These are phyloP conservation scores for Collybia sp. DNA, from an alignment of 768 basidiomycete genomes.

Conservation along the genomic window DNA sequence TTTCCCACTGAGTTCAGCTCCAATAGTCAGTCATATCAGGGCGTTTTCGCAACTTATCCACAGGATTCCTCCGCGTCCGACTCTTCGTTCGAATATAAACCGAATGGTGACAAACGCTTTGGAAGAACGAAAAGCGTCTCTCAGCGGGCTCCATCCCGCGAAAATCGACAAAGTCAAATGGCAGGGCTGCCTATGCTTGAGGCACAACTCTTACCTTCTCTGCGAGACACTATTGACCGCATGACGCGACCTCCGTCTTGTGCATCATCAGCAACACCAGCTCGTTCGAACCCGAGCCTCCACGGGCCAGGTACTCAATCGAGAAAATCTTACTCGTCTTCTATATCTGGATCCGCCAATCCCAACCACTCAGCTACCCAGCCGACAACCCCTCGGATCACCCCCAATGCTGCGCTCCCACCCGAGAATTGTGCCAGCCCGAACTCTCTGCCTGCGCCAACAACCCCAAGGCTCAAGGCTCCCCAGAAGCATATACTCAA, in stretches of 20 bases:
- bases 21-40: constrained; percentile 1
- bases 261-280: constrained; percentile 7
- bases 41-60: constrained; percentile 15
- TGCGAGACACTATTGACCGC: constrained; percentile 67
- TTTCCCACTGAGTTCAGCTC: no score
- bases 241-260: constrained; percentile 60
- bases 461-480: constrained; percentile 25
- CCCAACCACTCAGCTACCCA: no score
- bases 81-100: constrained; percentile 26
- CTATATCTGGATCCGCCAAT: no score
- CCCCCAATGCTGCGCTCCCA: no score
- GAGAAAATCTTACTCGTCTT: not conserved
- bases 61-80: constrained; percentile 16
- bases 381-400: no score
- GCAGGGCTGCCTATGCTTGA: constrained; percentile 58
- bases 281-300: not conserved
- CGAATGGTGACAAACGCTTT: not conserved
- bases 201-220: constrained; percentile 59
- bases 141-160: constrained; percentile 10
- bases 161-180: constrained; percentile 36
- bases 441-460: not conserved
- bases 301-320: not conserved
- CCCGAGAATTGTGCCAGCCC: no score
- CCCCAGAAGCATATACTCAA: constrained; percentile 30
- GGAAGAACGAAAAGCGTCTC: no score